Evolutionary conservation across 2,329 filamentous ascomycete genomes (phyloP).

Genomic region (Periconia sp.): DNA sequence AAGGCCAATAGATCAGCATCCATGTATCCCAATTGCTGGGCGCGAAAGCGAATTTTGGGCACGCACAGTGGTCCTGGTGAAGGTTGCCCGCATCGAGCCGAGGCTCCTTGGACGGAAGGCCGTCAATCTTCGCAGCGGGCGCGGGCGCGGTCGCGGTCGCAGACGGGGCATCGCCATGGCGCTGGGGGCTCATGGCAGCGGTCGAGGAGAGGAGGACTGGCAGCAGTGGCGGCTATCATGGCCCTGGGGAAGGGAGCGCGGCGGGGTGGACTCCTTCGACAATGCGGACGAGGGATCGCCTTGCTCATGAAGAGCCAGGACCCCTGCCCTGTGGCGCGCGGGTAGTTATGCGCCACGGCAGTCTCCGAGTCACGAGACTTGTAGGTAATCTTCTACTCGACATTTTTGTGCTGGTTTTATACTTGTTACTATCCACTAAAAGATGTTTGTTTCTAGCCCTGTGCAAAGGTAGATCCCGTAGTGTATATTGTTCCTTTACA

Average conservation of each 20-base stretch:
- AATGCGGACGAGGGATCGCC: background rate
- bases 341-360: too few relatives aligned
- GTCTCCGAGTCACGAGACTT: too few relatives aligned
- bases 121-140: background rate
- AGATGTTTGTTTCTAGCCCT: too few relatives aligned
- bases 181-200: slow-evolving; percentile 30
- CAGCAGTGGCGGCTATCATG: slow-evolving; percentile 16
- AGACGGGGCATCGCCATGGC: slow-evolving; percentile 8
- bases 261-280: background rate
- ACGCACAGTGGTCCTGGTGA: slow-evolving; percentile 69
- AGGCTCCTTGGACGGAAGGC: slow-evolving; percentile 20
- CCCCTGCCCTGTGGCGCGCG: background rate
- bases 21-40: too few relatives aligned
- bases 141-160: background rate
- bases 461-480: too few relatives aligned
- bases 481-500: too few relatives aligned
- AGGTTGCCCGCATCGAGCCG: slow-evolving; percentile 74
- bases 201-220: slow-evolving; percentile 14
- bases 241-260: slow-evolving; percentile 9
- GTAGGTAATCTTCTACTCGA: too few relatives aligned
- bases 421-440: too few relatives aligned
- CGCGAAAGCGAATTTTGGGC: slow-evolving; percentile 13
- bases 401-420: too few relatives aligned
- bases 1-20: too few relatives aligned
- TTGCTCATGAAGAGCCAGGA: background rate